Base-by-base conservation (phyloP, 495 filamentous ascomycete species). In the Aspergillus egyptiacus region DNA sequence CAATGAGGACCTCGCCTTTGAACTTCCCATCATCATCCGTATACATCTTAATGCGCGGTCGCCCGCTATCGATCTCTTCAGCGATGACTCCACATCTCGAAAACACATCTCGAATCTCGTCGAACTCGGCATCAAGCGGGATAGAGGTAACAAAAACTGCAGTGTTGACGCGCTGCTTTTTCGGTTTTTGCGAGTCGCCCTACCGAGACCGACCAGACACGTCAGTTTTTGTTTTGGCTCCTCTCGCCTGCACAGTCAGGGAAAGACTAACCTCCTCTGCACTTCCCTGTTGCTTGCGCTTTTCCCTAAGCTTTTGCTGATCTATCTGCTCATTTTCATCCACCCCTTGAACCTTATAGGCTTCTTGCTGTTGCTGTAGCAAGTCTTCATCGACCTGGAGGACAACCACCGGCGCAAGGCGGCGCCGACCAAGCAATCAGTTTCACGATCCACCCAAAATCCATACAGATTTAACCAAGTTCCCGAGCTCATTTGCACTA, bases 41-140 rank as follows among this genome's bases (percentile, higher is more conserved):
- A 67, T 99, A 97, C 64, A 99, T 81, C 70, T 95, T 96, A 69
- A 99, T 87, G 35, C 94, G 85, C 11, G 86, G 86, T 28, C 80
- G 76, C 41, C 86, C 85, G 52, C 76, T 84, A 58, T 97, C 93
- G 54, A 93, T 89, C 64, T 91, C 87, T 67, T 95, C 87, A 36
- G 91, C 90, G 54, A 98, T 95, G 55, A 98, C 84, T 38, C 94
- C 94, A 64, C 80, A 95, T 52, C 82, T 80, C 39, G 84, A 87
- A 73, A 99, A 99, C 20, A 85, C 75, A 10, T 86, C 75, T 48
- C 80, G 74, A 18, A 98, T 80, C 64, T 99, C 94, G 6, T 90
- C 82, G 17, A 83, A 72, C 0, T 82, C 82, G 15, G 76, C 83
- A 58, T 97, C 87, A 14, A 72, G 66, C 1, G 94, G 94, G 3